These are phyloP conservation scores for Emmonsiellopsis sp. DNA, from an alignment of 2,329 filamentous ascomycete genomes.

Conservation along the genomic window DNA sequence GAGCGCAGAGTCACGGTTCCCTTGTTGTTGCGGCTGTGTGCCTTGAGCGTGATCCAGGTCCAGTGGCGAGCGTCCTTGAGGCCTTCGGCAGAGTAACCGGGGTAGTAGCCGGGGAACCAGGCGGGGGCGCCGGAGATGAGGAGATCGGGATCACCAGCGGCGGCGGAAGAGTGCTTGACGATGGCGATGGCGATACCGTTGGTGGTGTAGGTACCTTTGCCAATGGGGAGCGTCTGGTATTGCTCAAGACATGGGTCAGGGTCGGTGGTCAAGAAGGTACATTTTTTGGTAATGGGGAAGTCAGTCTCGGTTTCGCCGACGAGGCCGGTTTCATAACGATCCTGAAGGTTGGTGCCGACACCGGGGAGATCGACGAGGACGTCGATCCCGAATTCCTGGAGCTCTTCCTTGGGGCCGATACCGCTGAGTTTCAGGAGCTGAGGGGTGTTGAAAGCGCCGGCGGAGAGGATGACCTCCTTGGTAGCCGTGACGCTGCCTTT, in stretches of 20 bases:
- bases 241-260: slow-evolving; percentile 35
- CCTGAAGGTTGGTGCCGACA: slow-evolving; percentile 54
- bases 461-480: slow-evolving; percentile 36
- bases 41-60: slow-evolving; percentile 48
- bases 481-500: slow-evolving; percentile 32
- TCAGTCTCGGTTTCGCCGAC: slow-evolving; percentile 35
- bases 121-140: slow-evolving; percentile 48
- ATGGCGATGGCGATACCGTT: slow-evolving; percentile 47
- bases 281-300: slow-evolving; percentile 24
- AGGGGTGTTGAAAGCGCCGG: slow-evolving; percentile 53
- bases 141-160: slow-evolving; percentile 42
- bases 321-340: slow-evolving; percentile 50
- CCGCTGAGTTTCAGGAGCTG: slow-evolving; percentile 56
- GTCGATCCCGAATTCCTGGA: slow-evolving; percentile 43
- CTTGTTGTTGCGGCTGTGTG: slow-evolving; percentile 53
- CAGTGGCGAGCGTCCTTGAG: slow-evolving; percentile 33
- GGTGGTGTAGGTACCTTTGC: slow-evolving; percentile 32
- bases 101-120: slow-evolving; percentile 49
- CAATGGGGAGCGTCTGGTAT: slow-evolving; percentile 25
- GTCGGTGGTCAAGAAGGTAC: slow-evolving; percentile 21
- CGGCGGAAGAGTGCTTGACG: slow-evolving; percentile 26
- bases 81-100: slow-evolving; percentile 39
- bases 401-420: slow-evolving; percentile 46
- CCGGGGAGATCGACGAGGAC: slow-evolving; percentile 48
- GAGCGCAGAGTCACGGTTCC: slow-evolving; percentile 55